These are phyloP conservation scores for Blastocystis sp. DNA, from an alignment of 352 stramenopile species.

Conservation along the genomic window DNA sequence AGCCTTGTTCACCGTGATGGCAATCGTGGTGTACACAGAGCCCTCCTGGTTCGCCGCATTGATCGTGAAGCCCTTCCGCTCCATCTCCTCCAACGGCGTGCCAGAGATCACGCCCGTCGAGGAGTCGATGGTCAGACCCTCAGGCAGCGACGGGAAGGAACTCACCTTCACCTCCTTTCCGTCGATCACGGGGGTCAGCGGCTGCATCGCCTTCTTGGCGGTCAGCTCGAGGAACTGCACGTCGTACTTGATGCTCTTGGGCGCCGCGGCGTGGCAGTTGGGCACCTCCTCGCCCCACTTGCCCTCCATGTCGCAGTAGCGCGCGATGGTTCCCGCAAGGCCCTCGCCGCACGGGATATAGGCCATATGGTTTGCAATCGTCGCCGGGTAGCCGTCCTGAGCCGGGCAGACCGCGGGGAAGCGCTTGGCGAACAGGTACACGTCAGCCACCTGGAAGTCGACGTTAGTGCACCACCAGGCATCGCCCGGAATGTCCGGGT, in stretches of 20 bases:
- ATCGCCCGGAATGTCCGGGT: background rate
- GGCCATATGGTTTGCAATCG: background rate
- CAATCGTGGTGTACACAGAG: background rate
- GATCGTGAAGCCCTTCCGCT: background rate
- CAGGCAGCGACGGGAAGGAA: slow-evolving; percentile 35
- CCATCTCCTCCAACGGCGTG: background rate
- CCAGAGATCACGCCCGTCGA: background rate
- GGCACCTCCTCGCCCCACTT: slow-evolving; percentile 11
- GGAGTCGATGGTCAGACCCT: slow-evolving; percentile 2
- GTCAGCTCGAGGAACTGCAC: background rate
- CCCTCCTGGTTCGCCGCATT: background rate
- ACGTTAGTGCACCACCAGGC: background rate
- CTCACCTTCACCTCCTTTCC: background rate
- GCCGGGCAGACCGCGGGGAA: background rate
- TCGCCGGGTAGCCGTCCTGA: slow-evolving; percentile 11
- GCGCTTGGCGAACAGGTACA: slow-evolving; percentile 43
- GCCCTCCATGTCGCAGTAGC: slow-evolving; percentile 46
- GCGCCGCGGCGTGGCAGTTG: background rate
- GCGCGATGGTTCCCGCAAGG: background rate
- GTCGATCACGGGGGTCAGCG: background rate
- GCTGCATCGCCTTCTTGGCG: background rate
- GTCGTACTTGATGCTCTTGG: slow-evolving; percentile 1
- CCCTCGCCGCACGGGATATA: slow-evolving; percentile 1
- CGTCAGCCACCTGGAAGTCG: slow-evolving; percentile 55
- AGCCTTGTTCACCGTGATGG: slow-evolving; percentile 16